Evolutionary conservation across 139 green algal genomes (phyloP).

Genomic region (Zygnema cylindricum): DNA sequence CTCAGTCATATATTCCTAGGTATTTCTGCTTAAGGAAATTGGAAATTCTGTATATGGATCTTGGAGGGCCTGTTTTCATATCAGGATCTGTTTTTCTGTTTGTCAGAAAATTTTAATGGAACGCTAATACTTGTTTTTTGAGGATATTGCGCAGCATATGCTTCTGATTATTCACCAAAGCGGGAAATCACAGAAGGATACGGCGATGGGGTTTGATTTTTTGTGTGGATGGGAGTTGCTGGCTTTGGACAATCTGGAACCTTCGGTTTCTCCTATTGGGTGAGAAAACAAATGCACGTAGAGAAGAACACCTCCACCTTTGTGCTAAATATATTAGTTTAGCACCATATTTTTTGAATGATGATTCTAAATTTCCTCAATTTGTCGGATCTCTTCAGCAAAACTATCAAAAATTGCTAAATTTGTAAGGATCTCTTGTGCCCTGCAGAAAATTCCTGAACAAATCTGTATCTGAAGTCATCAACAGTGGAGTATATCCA

Average conservation of each 20-base stretch:
- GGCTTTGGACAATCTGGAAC: not conserved
- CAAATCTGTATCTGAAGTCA: too few relatives aligned
- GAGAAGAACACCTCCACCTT: too few relatives aligned
- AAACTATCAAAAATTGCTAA: not conserved
- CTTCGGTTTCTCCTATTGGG: not conserved
- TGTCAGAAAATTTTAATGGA: too few relatives aligned
- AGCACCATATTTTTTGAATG: not conserved
- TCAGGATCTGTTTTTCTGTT: too few relatives aligned
- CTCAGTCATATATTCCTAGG: too few relatives aligned
- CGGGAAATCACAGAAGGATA: not conserved
- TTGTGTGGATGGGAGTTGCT: constrained; percentile 13
- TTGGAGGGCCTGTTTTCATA: too few relatives aligned
- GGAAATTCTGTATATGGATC: too few relatives aligned
- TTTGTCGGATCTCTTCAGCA: not conserved
- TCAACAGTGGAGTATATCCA: too few relatives aligned
- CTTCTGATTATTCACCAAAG: constrained; percentile 20
- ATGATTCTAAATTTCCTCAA: not conserved
- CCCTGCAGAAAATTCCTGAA: not conserved
- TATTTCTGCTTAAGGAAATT: too few relatives aligned
- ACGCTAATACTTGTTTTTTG: too few relatives aligned
- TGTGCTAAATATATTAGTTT: not conserved
- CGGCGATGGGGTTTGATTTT: constrained; percentile 7
- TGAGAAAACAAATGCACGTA: too few relatives aligned
- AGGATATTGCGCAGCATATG: constrained; percentile 2
- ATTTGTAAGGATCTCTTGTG: too few relatives aligned